A percentile compares a stretch with the other conserved stretches of the same genome.
phyloP scores from a whole-genome alignment of 2,329 filamentous ascomycete genomes.

The Zasmidium citrigriseum region DNA sequence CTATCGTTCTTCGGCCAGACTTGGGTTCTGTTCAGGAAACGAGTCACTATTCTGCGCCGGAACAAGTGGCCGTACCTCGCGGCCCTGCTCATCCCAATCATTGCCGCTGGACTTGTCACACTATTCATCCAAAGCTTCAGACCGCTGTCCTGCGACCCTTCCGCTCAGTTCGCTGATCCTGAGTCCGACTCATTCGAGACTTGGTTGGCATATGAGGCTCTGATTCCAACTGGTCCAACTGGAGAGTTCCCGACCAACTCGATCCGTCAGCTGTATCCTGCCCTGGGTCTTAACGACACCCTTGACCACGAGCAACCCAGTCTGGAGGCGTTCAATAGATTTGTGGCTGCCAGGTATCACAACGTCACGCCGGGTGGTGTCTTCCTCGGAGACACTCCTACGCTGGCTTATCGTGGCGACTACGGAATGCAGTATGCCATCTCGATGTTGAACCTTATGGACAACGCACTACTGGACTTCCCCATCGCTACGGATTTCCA shows the following conservation, averaged over 20 bases:
- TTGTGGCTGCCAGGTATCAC: conserved; percentile 62
- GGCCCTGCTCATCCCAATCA: conserved; percentile 75
- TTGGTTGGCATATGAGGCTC: conserved; percentile 19
- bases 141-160: conserved; percentile 50
- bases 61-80: conserved; percentile 76
- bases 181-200: conserved; percentile 24
- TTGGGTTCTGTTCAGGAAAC: conserved; percentile 74
- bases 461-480: conserved; percentile 70
- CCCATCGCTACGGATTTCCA: conserved; percentile 73
- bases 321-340: conserved; percentile 69
- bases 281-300: conserved; percentile 17
- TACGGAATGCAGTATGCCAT: conserved; percentile 65
- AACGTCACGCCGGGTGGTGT: conserved; percentile 77
- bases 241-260: conserved; percentile 32
- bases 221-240: conserved; percentile 45
- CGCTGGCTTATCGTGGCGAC: conserved; percentile 71
- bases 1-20: conserved; percentile 72
- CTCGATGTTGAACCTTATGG: conserved; percentile 85
- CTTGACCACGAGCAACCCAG: conserved; percentile 56
- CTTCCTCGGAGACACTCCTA: conserved; percentile 68
- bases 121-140: conserved; percentile 67
- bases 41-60: conserved; percentile 72
- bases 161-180: conserved; percentile 28
- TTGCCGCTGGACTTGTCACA: conserved; percentile 76
- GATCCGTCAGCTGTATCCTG: conserved; percentile 32